Evolutionary conservation across 2,329 filamentous ascomycete species (phyloP).

Genomic region (Geoglossum cookeanum): DNA sequence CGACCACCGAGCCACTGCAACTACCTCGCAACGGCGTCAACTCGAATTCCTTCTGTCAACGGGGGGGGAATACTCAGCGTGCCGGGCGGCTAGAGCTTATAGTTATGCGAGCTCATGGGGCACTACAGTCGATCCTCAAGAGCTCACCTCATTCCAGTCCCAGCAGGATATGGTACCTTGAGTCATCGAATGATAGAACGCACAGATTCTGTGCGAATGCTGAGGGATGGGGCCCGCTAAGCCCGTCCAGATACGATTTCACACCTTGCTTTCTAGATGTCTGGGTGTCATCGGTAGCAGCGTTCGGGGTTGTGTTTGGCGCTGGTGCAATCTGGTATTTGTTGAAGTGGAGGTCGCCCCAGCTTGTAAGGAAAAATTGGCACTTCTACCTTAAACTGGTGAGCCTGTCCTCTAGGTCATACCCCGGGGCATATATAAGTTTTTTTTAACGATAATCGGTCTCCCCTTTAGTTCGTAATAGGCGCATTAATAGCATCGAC

Average conservation of each 20-base stretch:
- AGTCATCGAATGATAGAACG: slow-evolving; percentile 20
- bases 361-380: slow-evolving; percentile 60
- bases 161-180: slow-evolving; percentile 31
- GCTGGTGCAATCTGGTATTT: slow-evolving; percentile 64
- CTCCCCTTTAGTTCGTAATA: slow-evolving; percentile 35
- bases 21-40: background rate
- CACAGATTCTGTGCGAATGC: slow-evolving; percentile 72
- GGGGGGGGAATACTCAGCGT: background rate
- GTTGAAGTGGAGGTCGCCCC: slow-evolving; percentile 45
- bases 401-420: slow-evolving; percentile 15
- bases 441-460: background rate
- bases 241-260: slow-evolving; percentile 73
- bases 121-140: background rate
- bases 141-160: background rate
- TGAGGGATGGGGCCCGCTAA: slow-evolving; percentile 92
- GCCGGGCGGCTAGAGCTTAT: background rate
- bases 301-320: slow-evolving; percentile 62
- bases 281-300: slow-evolving; percentile 60
- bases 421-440: background rate
- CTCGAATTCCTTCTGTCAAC: background rate
- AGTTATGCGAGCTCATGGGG: background rate
- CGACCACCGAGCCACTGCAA: too few relatives aligned
- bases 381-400: slow-evolving; percentile 90
- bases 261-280: slow-evolving; percentile 95
- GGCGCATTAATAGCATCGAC: slow-evolving; percentile 48